Percentiles rank a stretch among this genome's conserved stretches.
These are phyloP conservation scores for Picochlorum sp. DNA, from an alignment of 139 green algal species.

Conservation along the genomic window DNA sequence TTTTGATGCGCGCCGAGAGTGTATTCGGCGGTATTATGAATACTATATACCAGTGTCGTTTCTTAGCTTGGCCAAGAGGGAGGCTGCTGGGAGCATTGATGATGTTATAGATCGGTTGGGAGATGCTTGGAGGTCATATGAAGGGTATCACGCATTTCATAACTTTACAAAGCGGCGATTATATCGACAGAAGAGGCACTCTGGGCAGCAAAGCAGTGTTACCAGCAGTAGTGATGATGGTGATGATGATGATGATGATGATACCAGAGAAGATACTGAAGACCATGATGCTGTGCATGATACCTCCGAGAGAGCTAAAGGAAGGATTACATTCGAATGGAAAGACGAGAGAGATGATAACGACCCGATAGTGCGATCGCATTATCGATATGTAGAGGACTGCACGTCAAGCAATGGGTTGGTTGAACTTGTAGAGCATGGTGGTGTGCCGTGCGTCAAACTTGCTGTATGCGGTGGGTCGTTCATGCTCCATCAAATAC, in stretches of 20 bases:
- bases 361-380: neutral
- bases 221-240: no score
- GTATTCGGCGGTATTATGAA: slow-evolving; percentile 26
- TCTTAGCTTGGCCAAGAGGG: neutral
- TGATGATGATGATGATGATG: slow-evolving; percentile 3
- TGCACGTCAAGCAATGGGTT: neutral
- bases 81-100: neutral
- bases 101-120: slow-evolving; percentile 21
- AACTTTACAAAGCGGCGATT: slow-evolving; percentile 48
- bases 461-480: slow-evolving; percentile 41
- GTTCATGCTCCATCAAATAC: slow-evolving; percentile 77
- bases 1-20: slow-evolving; percentile 31
- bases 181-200: slow-evolving; percentile 24
- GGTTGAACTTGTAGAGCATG: slow-evolving; percentile 31
- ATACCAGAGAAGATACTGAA: neutral
- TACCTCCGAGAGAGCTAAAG: neutral
- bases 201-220: no score
- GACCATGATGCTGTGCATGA: slow-evolving; percentile 1
- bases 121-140: slow-evolving; percentile 22
- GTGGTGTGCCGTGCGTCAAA: slow-evolving; percentile 40
- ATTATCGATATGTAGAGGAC: slow-evolving; percentile 17
- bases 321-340: neutral
- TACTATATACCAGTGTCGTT: slow-evolving; percentile 41
- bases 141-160: slow-evolving; percentile 49
- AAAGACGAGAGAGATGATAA: neutral